phyloP scores from a whole-genome alignment of 2,329 filamentous ascomycete species.

The Teratosphaeria pseudoeucalypti region DNA sequence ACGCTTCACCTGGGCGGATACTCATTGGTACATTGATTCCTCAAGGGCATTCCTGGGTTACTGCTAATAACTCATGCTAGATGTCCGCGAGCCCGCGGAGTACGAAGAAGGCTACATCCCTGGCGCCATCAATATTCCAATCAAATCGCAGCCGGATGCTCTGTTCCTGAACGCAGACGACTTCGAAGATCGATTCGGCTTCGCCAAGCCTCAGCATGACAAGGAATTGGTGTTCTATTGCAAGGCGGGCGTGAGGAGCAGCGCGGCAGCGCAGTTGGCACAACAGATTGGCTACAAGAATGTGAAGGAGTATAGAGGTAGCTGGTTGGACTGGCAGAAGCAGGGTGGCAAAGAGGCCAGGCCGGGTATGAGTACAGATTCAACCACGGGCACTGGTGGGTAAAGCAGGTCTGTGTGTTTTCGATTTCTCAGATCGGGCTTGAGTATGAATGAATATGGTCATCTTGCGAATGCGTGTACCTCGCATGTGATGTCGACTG shows the following conservation, averaged over 20 bases:
- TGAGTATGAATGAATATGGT: not conserved
- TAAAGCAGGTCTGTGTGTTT: not conserved
- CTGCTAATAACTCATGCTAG: slow-evolving; percentile 22
- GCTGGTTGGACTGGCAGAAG: slow-evolving; percentile 72
- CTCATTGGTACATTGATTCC: slow-evolving; percentile 17
- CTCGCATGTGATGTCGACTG: not conserved
- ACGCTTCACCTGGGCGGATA: slow-evolving; percentile 21
- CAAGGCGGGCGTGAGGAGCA: slow-evolving; percentile 76
- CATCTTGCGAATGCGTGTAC: not conserved
- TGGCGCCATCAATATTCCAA: slow-evolving; percentile 69
- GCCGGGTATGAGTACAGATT: not conserved
- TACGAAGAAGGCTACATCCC: slow-evolving; percentile 63
- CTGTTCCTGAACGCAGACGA: slow-evolving; percentile 67
- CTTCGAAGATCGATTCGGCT: slow-evolving; percentile 75
- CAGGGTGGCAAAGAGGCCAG: slow-evolving; percentile 50
- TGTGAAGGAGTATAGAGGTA: slow-evolving; percentile 63
- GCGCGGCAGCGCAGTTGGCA: slow-evolving; percentile 67
- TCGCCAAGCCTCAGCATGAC: slow-evolving; percentile 52
- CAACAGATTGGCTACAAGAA: slow-evolving; percentile 62
- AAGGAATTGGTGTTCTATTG: slow-evolving; percentile 73
- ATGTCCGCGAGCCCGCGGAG: slow-evolving; percentile 65
- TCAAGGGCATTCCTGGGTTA: not conserved
- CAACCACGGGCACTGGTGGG: not conserved
- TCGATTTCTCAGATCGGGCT: not conserved
- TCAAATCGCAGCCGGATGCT: slow-evolving; percentile 65